phyloP scores from a whole-genome alignment of 2,329 filamentous ascomycete genomes.

The Emydomyces testavorans region DNA sequence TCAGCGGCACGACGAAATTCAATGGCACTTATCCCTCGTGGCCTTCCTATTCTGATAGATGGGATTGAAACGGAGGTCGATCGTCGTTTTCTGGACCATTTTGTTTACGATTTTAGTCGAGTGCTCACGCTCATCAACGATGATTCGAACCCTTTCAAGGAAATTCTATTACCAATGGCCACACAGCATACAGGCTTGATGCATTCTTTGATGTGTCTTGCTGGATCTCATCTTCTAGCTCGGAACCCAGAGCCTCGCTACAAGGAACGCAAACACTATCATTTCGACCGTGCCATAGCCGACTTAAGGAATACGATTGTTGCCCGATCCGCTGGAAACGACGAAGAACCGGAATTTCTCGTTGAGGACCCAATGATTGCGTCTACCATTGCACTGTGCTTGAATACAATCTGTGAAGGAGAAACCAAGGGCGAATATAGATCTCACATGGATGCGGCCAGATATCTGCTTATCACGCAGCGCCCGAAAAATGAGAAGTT shows the following conservation, averaged over 20 bases:
- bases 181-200: slow-evolving; percentile 69
- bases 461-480: slow-evolving; percentile 53
- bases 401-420: slow-evolving; percentile 51
- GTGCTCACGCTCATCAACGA: slow-evolving; percentile 74
- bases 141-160: slow-evolving; percentile 72
- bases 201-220: slow-evolving; percentile 78
- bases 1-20: slow-evolving; percentile 25
- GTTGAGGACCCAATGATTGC: slow-evolving; percentile 51
- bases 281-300: slow-evolving; percentile 38
- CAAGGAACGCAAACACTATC: slow-evolving; percentile 44
- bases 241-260: slow-evolving; percentile 41
- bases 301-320: slow-evolving; percentile 33
- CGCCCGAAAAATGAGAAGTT: slow-evolving; percentile 56
- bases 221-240: slow-evolving; percentile 59
- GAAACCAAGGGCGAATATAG: slow-evolving; percentile 59
- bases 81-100: slow-evolving; percentile 70
- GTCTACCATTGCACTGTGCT: slow-evolving; percentile 47
- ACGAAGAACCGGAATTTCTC: slow-evolving; percentile 27
- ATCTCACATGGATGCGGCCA: slow-evolving; percentile 66
- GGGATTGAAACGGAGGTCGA: slow-evolving; percentile 73
- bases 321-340: slow-evolving; percentile 19
- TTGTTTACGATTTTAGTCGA: slow-evolving; percentile 64
- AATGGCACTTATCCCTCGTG: slow-evolving; percentile 30
- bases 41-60: slow-evolving; percentile 54
- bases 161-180: slow-evolving; percentile 71